These are phyloP conservation scores for Sapria himalayana DNA, from an alignment of 345 rosid genomes.

Conservation along the genomic window DNA sequence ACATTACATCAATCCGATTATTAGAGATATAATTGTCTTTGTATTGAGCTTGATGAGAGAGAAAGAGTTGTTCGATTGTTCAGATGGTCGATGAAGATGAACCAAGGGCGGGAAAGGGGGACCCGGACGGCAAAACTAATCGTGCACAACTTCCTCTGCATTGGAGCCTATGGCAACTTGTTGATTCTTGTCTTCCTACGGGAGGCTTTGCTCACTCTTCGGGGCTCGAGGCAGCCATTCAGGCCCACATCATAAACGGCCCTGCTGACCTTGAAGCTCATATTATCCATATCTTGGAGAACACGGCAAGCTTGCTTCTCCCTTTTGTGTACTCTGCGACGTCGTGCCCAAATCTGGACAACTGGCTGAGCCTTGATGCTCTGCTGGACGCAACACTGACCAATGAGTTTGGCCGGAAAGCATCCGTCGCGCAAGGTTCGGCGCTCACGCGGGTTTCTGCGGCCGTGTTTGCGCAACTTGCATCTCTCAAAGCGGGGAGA, in stretches of 20 bases:
- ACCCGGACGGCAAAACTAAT: neutral
- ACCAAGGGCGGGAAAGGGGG: neutral
- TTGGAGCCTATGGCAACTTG: slow-evolving; percentile 89
- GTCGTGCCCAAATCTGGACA: slow-evolving; percentile 20
- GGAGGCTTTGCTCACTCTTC: slow-evolving; percentile 85
- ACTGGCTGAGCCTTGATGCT: slow-evolving; percentile 30
- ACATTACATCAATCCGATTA: no score
- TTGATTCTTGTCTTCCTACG: slow-evolving; percentile 76
- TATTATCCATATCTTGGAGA: slow-evolving; percentile 32
- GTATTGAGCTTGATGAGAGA: no score
- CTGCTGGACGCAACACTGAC: slow-evolving; percentile 47
- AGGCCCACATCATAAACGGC: slow-evolving; percentile 27
- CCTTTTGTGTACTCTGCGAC: slow-evolving; percentile 53
- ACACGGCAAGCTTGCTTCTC: slow-evolving; percentile 53
- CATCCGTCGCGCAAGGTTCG: slow-evolving; percentile 61
- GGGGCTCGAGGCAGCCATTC: slow-evolving; percentile 76
- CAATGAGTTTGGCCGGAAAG: slow-evolving; percentile 51
- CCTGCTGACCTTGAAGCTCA: slow-evolving; percentile 30
- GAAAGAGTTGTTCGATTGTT: neutral
- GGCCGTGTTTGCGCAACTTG: slow-evolving; percentile 38
- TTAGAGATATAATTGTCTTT: no score
- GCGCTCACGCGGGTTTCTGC: slow-evolving; percentile 64
- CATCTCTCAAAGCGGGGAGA: slow-evolving; percentile 30
- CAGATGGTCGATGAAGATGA: slow-evolving; percentile 10
- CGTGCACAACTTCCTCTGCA: slow-evolving; percentile 10